Evolutionary conservation across 495 filamentous ascomycete genomes (phyloP).

Genomic region (Penicillium lividum): DNA sequence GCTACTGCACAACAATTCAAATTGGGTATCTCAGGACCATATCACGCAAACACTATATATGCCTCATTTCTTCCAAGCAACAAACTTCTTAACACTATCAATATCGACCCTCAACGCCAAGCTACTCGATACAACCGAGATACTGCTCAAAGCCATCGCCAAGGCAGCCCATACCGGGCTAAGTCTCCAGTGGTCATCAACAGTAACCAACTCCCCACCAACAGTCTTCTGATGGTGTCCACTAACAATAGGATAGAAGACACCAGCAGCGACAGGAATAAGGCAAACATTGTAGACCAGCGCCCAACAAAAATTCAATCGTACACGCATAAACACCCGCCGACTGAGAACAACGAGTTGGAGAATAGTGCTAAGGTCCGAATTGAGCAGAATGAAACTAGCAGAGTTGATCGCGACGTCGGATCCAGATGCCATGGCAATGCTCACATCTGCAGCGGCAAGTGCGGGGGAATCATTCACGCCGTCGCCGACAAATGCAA

Average conservation of each 20-base stretch:
- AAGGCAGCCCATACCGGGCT: slow-evolving; percentile 83
- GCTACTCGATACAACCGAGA: slow-evolving; percentile 77
- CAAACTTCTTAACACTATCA: slow-evolving; percentile 26
- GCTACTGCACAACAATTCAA: neutral
- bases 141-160: slow-evolving; percentile 84
- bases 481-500: slow-evolving; percentile 78
- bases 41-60: neutral
- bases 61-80: slow-evolving; percentile 14
- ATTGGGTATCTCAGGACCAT: neutral
- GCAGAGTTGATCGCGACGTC: slow-evolving; percentile 83
- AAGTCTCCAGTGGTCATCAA: slow-evolving; percentile 52
- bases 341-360: slow-evolving; percentile 70
- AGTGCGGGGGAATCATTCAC: slow-evolving; percentile 89
- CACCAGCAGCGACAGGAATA: slow-evolving; percentile 82
- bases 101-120: slow-evolving; percentile 58
- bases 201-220: slow-evolving; percentile 26
- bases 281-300: slow-evolving; percentile 79
- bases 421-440: slow-evolving; percentile 80
- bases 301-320: slow-evolving; percentile 88
- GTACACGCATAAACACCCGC: slow-evolving; percentile 74
- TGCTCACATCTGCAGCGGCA: slow-evolving; percentile 75
- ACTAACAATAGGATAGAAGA: slow-evolving; percentile 67
- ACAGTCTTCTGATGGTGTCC: slow-evolving; percentile 44
- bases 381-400: slow-evolving; percentile 81
- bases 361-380: slow-evolving; percentile 66